These are phyloP conservation scores for Voacanga thouarsii DNA, from an alignment of 257 asterid species.

Conservation along the genomic window DNA sequence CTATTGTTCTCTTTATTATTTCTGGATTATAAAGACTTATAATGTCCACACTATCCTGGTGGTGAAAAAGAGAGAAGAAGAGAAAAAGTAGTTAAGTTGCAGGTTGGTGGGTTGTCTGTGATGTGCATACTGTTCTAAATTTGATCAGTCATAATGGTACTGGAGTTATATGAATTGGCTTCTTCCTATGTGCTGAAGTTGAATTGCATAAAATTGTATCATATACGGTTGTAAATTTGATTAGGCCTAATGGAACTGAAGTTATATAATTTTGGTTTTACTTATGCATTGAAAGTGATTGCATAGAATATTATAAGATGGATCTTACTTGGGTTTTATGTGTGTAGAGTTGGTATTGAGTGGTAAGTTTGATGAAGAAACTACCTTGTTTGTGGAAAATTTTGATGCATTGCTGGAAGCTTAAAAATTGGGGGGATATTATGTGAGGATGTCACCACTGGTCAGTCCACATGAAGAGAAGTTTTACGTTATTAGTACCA, in stretches of 20 bases:
- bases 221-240: too few species aligned
- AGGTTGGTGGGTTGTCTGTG: background rate
- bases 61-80: background rate
- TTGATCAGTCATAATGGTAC: too few species aligned
- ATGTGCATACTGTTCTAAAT: background rate
- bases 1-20: background rate
- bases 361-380: background rate
- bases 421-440: background rate
- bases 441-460: background rate
- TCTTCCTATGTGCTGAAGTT: too few species aligned
- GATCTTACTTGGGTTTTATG: too few species aligned
- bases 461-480: background rate
- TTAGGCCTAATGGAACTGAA: too few species aligned
- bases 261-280: too few species aligned
- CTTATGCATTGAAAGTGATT: too few species aligned
- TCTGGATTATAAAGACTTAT: background rate
- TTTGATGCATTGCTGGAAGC: background rate
- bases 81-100: too few species aligned
- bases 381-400: background rate
- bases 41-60: background rate
- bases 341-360: background rate
- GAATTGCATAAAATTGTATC: background rate
- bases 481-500: background rate
- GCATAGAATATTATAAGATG: too few species aligned
- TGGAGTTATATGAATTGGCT: background rate